These are phyloP conservation scores for Dendrostoma leiphaemia DNA, from an alignment of 2,329 filamentous ascomycete species.

Conservation along the genomic window DNA sequence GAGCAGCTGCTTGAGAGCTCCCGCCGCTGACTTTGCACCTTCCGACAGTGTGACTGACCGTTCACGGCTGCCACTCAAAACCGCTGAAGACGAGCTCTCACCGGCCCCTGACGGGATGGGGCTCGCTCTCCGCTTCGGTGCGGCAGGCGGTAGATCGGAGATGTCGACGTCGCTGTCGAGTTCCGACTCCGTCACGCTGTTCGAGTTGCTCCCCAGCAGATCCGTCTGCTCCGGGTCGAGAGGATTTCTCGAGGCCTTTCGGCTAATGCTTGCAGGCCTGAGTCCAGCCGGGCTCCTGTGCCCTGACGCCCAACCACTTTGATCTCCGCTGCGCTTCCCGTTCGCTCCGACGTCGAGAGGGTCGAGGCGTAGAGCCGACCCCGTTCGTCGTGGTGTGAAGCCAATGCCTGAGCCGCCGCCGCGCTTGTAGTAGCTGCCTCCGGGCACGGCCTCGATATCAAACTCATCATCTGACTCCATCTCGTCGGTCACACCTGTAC, in stretches of 20 bases:
- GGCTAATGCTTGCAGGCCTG: constrained; percentile 48
- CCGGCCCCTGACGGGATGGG: constrained; percentile 31
- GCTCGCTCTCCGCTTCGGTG: constrained; percentile 40
- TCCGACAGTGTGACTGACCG: constrained; percentile 25
- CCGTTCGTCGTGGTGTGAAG: constrained; percentile 67
- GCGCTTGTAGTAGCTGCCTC: constrained; percentile 77
- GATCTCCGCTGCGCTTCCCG: constrained; percentile 22
- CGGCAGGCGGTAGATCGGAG: constrained; percentile 64
- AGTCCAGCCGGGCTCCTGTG: constrained; percentile 47
- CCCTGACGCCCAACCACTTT: constrained; percentile 51
- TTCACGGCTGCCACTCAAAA: constrained; percentile 20
- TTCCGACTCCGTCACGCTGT: constrained; percentile 54
- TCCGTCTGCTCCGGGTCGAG: constrained; percentile 56
- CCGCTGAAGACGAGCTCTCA: constrained; percentile 14
- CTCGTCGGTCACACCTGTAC: constrained; percentile 94
- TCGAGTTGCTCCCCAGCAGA: constrained; percentile 44
- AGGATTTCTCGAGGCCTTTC: constrained; percentile 47
- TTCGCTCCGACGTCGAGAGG: constrained; percentile 40
- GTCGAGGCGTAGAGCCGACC: constrained; percentile 55
- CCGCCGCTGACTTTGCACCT: constrained; percentile 32
- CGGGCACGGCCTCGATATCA: constrained; percentile 78
- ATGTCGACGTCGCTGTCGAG: constrained; percentile 63
- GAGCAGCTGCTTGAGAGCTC: constrained; percentile 77
- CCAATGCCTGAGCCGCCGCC: constrained; percentile 69
- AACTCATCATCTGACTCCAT: constrained; percentile 98